Evolutionary conservation across 495 filamentous ascomycete species (phyloP), one percentile per base, ranked within the genome.

Genomic region (Penicillium canariense): DNA sequence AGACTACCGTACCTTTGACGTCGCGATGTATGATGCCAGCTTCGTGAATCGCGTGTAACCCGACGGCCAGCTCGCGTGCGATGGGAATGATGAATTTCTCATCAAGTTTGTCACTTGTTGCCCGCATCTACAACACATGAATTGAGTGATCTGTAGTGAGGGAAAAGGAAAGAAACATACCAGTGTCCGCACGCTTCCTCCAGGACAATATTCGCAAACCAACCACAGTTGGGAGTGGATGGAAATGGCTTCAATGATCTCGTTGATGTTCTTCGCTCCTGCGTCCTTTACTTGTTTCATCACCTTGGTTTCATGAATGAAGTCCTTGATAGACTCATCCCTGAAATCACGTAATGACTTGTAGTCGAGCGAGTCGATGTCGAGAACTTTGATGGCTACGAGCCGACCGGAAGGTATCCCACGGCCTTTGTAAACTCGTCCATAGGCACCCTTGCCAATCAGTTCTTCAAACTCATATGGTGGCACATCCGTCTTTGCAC

Each of bases 1-100:
- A 42, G 28, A 47, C 6, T 23, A 2, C 12, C 32, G 50, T 71
- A 87, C 91, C 88, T 77, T 98, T 98, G 62, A 98, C 85, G 75
- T 98, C 94, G 60, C 94, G 84, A 72, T 98, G 94, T 55, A 98
- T 92, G 63, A 98, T 92, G 12, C 89, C 91, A 42, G 90, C 88
- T 52, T 91, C 85, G 65, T 98, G 93, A 36, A 97, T 87, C 66
- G 87, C 93, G 56, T 85, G 85, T 30, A 97, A 77, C 6, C 88
- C 93, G 56, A 90, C 81, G 18, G 90, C 86, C 5, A 96, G 84
- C 65, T 98, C 93, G 30, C 93, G 83, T 28, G 96, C 79, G 55
- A 97, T 93, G 9, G 90, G 85, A 15, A 90, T 89, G 55, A 97
- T 92, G 77, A 83, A 97, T 61, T 87, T 89, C 65, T 97, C 95